Evolutionary conservation across 805 yeast species (phyloP), one percentile per base, ranked within the genome.

Genomic region (Ascoidea tarda): DNA sequence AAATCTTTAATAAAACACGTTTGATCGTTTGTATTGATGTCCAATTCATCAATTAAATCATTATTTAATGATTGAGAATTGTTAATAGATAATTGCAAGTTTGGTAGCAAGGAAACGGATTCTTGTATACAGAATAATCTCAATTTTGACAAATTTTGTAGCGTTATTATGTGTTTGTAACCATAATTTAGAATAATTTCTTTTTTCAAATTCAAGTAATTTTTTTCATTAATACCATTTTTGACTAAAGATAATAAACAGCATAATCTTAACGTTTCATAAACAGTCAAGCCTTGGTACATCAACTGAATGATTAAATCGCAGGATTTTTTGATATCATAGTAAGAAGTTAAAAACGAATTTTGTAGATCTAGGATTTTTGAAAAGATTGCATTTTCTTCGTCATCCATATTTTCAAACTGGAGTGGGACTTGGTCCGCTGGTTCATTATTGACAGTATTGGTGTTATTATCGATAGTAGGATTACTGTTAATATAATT

Each of bases 131-230:
- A 70, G 2, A 81, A 57, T 14, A 86, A 57, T 28, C 78, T 78
- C 53, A 71, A 65, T 46, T 74, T 71, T 32, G 74, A 63, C 38
- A 85, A 66, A 31, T 71, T 69, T 46, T 76, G 76, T 28, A 87
- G 60, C 0, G 74, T 60, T 3, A 73, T 57, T 1, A 79, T 60
- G 48, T 76, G 71, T 50, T 72, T 65, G 51, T 81, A 69, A 0
- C 97, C 97, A 63, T 76, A 87, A 47, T 77, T 73, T 51, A 79
- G 81, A 3, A 80, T 63, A 1, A 87, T 63, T 53, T 78, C 84
- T 12, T 69, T 70, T 50, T 78, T 75, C 16, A 90, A 61, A 5
- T 60, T 58, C 4, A 75, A 79, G 57, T 75, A 75, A 57, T 87
- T 95, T 53, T 73, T 77, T 47, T 78, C 84, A 49, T 76, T 72